A percentile compares a stretch with the other conserved stretches of the same genome.
These are phyloP conservation scores for Phytophthora litchii DNA, from an alignment of 352 stramenopile species.

Conservation along the genomic window DNA sequence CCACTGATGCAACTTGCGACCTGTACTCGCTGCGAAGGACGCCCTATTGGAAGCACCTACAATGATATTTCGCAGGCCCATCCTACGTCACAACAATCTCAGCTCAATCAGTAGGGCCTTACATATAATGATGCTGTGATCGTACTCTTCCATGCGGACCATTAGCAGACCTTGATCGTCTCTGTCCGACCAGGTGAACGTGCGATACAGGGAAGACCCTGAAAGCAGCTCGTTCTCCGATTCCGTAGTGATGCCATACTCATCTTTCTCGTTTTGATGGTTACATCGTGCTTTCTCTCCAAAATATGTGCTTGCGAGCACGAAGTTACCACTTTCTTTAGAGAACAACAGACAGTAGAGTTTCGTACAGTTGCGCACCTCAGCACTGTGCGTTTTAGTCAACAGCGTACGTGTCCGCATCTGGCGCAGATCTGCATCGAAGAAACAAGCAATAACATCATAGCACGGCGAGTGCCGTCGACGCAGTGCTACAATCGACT, in stretches of 20 bases:
- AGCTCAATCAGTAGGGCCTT: background rate
- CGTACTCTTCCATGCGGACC: constrained; percentile 47
- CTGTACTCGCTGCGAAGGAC: constrained; percentile 41
- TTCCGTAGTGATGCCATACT: constrained; percentile 15
- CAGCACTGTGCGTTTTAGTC: constrained; percentile 15
- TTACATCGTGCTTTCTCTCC: constrained; percentile 24
- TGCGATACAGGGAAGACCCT: constrained; percentile 9
- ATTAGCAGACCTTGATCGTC: constrained; percentile 18
- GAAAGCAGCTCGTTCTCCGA: constrained; percentile 12
- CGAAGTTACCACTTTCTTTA: constrained; percentile 39
- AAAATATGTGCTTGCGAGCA: constrained; percentile 46
- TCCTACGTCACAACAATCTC: constrained; percentile 22
- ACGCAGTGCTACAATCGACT: constrained; percentile 25
- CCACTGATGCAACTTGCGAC: constrained; percentile 50
- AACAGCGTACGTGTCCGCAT: constrained; percentile 28
- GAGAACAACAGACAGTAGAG: constrained; percentile 57
- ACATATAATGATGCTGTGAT: no score
- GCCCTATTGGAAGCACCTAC: constrained; percentile 19
- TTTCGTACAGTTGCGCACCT: constrained; percentile 47
- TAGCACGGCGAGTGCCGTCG: constrained; percentile 24
- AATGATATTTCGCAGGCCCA: constrained; percentile 45
- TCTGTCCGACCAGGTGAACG: constrained; percentile 16
- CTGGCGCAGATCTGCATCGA: constrained; percentile 29
- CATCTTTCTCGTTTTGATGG: constrained; percentile 26
- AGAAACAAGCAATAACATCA: constrained; percentile 45